Base-by-base conservation (phyloP, 2,329 filamentous ascomycete species). In the Colletotrichum salicis region DNA sequence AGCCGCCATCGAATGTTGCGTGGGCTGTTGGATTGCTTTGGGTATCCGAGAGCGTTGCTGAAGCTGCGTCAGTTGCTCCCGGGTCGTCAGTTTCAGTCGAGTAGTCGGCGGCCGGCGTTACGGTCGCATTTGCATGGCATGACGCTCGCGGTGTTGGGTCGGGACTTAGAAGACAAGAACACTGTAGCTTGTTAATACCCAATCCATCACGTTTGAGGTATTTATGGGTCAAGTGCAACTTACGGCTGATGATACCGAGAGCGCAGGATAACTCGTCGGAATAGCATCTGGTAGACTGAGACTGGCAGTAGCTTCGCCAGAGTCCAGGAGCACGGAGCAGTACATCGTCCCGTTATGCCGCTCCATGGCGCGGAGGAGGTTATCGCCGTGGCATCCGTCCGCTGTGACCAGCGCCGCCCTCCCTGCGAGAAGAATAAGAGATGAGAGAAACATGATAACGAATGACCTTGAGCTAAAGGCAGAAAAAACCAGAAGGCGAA, bases 311-410 rank as follows among this genome's bases (percentile, higher is more conserved):
- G 35, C 15, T 19, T 31, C 6, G 5, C 11, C 19, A 3, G 51
- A 11, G 1, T 10, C 1, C 5, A 73, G 27, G 5, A 73, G 33
- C 31, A 64, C 54, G 29, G 61, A 70, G 15, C 73, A 74, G 51
- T 74, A 74, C 8, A 29, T 59, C 15, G 45, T 62, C 1, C 63
- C 73, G 22, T 66, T 70, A 45, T 67, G 64, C 13, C 71, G 71
- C 45, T 68, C 64, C 41, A 74, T 51, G 0, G 52, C 73, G 11
- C 73, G 73, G 31, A 73, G 60, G 19, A 74, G 60, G 57, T 74
- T 74, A 12, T 74, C 73, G 12, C 56, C 59, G 22, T 72, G 70
- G 22, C 70, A 72, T 12, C 61, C 64, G 22, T 71, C 65, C 1
- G 69, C 69, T n/a, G 22, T 48, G 19, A 24, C 59, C 22, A 27